Conservation (phyloP, 129 eudicot genomes). For the Helianthus annuus region HanXRQr2.0-SUNRISE NC_035447.2:103951633-103952132, state of each 20-base stretch:
- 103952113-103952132: too few species aligned
- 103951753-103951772: conserved; percentile 79
- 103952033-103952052: too few species aligned
- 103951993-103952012: too few species aligned
- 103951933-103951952: too few species aligned
- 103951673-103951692: neutral
- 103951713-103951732: neutral
- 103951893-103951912: neutral
- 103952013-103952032: too few species aligned
- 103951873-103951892: neutral
- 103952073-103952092: too few species aligned
- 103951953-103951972: too few species aligned
- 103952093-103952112: too few species aligned
- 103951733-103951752: conserved; percentile 96
- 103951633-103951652: conserved; percentile 81
- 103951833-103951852: conserved; percentile 39
- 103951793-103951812: conserved; percentile 81
- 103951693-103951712: neutral
- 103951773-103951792: conserved; percentile 59
- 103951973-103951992: too few species aligned
- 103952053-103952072: too few species aligned
- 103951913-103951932: neutral
- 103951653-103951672: conserved; percentile 18
- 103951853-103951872: too few species aligned
- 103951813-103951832: conserved; percentile 97